Evolutionary conservation across 202 grass and related monocot genomes (phyloP).

Genomic region (Panicum hallii): DNA sequence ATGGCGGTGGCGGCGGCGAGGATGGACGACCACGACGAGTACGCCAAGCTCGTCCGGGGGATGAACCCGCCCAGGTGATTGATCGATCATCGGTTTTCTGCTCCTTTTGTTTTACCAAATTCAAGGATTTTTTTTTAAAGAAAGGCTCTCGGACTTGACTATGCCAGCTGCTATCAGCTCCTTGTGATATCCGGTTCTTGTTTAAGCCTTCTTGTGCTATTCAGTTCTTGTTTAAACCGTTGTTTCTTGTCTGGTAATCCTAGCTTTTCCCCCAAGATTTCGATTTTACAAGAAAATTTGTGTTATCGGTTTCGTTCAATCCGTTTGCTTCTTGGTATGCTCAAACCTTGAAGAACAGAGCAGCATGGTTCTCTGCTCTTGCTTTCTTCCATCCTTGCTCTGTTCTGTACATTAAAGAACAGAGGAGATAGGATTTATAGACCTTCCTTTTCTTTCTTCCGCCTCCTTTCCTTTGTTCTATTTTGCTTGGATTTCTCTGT

Average conservation of each 20-base stretch:
- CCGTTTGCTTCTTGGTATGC: not conserved
- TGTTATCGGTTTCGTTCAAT: not conserved
- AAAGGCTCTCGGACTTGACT: not conserved
- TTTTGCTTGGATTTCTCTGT: not conserved
- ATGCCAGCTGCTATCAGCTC: not conserved
- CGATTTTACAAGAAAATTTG: not conserved
- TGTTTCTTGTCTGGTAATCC: not conserved
- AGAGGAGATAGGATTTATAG: not conserved
- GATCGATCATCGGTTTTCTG: not conserved
- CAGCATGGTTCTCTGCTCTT: conserved; percentile 22
- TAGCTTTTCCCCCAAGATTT: not conserved
- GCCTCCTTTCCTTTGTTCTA: not conserved
- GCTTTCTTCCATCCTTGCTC: not conserved
- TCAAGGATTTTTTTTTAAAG: not conserved
- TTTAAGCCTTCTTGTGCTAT: not conserved
- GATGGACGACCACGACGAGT: conserved; percentile 73
- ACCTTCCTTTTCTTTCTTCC: too few relatives aligned
- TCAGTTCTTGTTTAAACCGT: not conserved
- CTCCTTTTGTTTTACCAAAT: not conserved
- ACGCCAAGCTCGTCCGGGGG: conserved; percentile 74
- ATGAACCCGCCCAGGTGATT: conserved; percentile 87
- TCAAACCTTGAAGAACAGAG: not conserved
- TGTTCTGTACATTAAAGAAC: not conserved
- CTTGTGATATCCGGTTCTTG: conserved; percentile 15
- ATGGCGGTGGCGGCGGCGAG: conserved; percentile 31